Conservation (phyloP, 139 green algal species). For the Chlorella sp. region DNA sequence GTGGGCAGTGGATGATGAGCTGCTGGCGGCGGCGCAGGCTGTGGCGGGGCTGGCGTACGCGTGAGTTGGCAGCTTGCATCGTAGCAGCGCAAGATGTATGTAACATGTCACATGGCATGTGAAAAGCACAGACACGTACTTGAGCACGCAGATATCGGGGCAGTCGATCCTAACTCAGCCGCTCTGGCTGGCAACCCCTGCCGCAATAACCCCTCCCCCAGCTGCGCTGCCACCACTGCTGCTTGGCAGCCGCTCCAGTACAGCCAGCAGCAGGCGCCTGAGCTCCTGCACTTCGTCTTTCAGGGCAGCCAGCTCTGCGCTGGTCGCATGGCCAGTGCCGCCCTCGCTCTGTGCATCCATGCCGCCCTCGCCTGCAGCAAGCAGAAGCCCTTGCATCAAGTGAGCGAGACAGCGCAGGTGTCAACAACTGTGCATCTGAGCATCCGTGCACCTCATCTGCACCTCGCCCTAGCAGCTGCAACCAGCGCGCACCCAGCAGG, state of each 20-base stretch:
- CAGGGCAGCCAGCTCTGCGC: background rate
- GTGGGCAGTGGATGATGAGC: background rate
- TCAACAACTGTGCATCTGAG: no score
- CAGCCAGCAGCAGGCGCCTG: conserved; percentile 6
- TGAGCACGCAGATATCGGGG: no score
- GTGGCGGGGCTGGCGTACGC: background rate
- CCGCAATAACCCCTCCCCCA: background rate
- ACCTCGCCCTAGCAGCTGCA: no score
- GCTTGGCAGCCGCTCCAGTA: background rate
- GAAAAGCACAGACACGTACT: no score
- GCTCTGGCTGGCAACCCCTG: no score
- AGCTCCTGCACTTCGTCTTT: background rate
- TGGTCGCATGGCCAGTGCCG: background rate
- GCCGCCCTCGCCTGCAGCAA: background rate
- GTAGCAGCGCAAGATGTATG: no score
- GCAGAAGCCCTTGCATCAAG: no score
- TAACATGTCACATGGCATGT: no score
- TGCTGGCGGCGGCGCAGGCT: background rate
- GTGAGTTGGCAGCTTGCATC: no score
- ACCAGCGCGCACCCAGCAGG: background rate
- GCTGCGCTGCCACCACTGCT: background rate
- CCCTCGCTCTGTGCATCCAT: background rate
- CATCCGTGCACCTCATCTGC: no score
- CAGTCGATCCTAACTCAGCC: no score
- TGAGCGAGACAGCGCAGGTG: no score